Evolutionary conservation across 345 rosid species (phyloP).

Genomic region (Bruguiera gymnorhiza): DNA sequence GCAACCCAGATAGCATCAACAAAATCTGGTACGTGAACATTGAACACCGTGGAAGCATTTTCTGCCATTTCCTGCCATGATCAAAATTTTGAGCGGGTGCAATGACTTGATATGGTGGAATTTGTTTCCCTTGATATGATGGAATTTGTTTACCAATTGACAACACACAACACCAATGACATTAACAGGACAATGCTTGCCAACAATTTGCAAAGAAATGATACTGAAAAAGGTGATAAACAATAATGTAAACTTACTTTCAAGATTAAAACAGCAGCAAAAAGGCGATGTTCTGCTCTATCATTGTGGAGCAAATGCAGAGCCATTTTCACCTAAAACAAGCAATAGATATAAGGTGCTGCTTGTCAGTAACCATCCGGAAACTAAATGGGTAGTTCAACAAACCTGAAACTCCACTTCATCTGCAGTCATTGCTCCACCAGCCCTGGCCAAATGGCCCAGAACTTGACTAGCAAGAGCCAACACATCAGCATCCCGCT

Average conservation of each 20-base stretch:
- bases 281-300: slow-evolving; percentile 80
- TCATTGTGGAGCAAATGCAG: slow-evolving; percentile 84
- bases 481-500: slow-evolving; percentile 80
- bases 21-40: slow-evolving; percentile 92
- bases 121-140: neutral
- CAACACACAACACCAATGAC: neutral
- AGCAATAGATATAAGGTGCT: slow-evolving; percentile 6
- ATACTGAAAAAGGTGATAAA: neutral
- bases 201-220: neutral
- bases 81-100: slow-evolving; percentile 11
- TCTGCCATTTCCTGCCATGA: slow-evolving; percentile 88
- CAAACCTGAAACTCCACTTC: slow-evolving; percentile 94
- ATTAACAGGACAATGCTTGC: no score
- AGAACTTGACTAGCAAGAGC: slow-evolving; percentile 91
- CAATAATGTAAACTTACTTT: slow-evolving; percentile 45
- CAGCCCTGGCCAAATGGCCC: slow-evolving; percentile 97
- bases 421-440: slow-evolving; percentile 99
- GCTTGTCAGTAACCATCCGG: slow-evolving; percentile 4
- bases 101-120: neutral
- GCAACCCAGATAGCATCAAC: slow-evolving; percentile 99
- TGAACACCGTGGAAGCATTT: slow-evolving; percentile 97
- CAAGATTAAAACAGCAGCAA: slow-evolving; percentile 87
- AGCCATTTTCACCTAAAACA: slow-evolving; percentile 72
- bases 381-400: slow-evolving; percentile 9
- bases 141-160: neutral